A percentile compares a stretch with the other conserved stretches of the same genome.
These are phyloP conservation scores for Zygosaccharomyces siamensis DNA, from an alignment of 805 yeast species.

Conservation along the genomic window DNA sequence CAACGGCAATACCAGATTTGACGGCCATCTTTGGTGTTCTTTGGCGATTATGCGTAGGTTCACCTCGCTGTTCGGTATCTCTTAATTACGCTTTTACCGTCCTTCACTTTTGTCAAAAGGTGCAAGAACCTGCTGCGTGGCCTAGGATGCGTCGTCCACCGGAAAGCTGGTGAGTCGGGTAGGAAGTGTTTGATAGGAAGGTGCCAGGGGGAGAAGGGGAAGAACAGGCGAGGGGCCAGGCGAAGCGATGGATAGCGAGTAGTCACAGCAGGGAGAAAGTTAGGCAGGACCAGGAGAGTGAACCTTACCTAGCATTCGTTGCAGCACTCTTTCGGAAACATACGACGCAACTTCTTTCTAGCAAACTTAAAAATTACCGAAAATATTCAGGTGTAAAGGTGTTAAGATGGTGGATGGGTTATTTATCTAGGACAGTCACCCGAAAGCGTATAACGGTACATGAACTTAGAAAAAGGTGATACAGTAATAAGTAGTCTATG, in stretches of 20 bases:
- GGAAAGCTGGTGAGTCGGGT: not conserved
- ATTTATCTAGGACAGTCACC: not conserved
- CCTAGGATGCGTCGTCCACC: not conserved
- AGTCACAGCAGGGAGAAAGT: too few relatives aligned
- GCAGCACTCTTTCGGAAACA: not conserved
- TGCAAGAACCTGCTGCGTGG: not conserved
- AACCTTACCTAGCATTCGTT: not conserved
- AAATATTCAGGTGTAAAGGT: not conserved
- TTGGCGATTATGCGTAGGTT: constrained; percentile 2
- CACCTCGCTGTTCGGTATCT: not conserved
- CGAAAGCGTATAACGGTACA: not conserved
- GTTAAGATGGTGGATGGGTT: too few relatives aligned
- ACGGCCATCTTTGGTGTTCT: constrained; percentile 41
- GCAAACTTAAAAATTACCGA: not conserved
- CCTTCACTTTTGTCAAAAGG: not conserved
- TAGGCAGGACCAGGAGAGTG: too few relatives aligned
- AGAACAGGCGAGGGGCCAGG: too few relatives aligned
- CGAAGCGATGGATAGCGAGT: too few relatives aligned
- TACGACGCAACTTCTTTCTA: not conserved
- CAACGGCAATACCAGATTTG: constrained; percentile 83
- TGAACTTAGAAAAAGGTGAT: too few relatives aligned
- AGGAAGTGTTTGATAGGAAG: not conserved
- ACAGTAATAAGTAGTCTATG: not conserved
- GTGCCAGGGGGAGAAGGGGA: not conserved
- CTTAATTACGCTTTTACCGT: not conserved